phyloP scores from a whole-genome alignment of 495 filamentous ascomycete species.

The Aspergillus diversus region DNA sequence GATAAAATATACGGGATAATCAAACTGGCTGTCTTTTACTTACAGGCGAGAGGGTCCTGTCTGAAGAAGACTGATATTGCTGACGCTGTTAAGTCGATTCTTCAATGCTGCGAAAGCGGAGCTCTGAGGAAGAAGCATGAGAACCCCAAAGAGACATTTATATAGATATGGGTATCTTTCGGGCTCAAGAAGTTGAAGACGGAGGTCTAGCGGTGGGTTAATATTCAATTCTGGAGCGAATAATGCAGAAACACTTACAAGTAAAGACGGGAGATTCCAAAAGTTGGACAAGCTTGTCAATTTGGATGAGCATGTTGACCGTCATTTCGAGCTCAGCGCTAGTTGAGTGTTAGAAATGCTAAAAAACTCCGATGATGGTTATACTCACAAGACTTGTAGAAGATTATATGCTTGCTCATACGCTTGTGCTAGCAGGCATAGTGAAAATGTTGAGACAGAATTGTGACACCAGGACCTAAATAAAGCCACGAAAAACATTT shows the following conservation, averaged over 20 bases:
- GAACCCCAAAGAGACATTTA: conserved; percentile 95
- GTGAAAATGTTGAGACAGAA: conserved; percentile 93
- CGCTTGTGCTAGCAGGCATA: conserved; percentile 94
- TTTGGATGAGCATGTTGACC: conserved; percentile 97
- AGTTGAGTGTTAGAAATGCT: conserved; percentile 43
- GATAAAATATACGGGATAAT: background rate
- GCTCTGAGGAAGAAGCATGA: conserved; percentile 98
- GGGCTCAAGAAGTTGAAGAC: conserved; percentile 96
- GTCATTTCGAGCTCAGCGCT: conserved; percentile 99
- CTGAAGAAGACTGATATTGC: conserved; percentile 94
- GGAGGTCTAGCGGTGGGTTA: conserved; percentile 67
- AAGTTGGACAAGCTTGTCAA: conserved; percentile 97
- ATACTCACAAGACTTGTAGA: conserved; percentile 86
- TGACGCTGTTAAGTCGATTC: conserved; percentile 94
- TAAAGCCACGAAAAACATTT: conserved; percentile 90
- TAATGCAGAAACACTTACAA: conserved; percentile 54
- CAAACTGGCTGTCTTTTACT: conserved; percentile 37
- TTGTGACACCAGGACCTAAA: conserved; percentile 99
- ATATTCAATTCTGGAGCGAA: background rate
- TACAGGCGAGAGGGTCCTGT: conserved; percentile 80
- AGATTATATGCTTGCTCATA: conserved; percentile 99
- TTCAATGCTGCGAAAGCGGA: conserved; percentile 96
- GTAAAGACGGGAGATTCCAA: conserved; percentile 98
- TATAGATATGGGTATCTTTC: conserved; percentile 95
- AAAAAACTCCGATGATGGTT: background rate